Base-by-base conservation (phyloP, 805 yeast species). In the Suhomyces pyralidae region DNA sequence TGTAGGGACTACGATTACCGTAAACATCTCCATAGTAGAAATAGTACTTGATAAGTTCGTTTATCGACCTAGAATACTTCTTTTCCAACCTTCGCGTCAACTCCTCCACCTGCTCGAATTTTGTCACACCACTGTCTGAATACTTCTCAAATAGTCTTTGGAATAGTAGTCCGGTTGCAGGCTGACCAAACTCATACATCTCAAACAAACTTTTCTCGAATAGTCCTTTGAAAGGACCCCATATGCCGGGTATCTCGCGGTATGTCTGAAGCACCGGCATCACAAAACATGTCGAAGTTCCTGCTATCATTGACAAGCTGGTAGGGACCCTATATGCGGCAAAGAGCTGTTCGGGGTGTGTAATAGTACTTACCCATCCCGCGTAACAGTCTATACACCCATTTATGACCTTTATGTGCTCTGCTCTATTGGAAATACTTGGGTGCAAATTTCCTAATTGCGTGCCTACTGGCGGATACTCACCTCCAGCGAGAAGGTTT, bases 311-410 rank as follows among this genome's bases (percentile, higher is more conserved):
- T 1, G 80, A 69, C 22, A 82, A 56, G 12, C 38, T 38, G 6
- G 25, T 15, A 1, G 46, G 19, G 5, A 24, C 6, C 7, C n/a
- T 14, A 8, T 36, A n/a, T 6, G 30, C 9, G 9, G 28, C 17
- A 15, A 46, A 30, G n/a, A 44, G 45, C 9, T 43, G 34, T 2
- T 70, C 66, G 32, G 70, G 64, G 42, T 57, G 58, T 7, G 45
- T 45, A 2, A 57, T 45, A 1, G 76, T 66, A 0, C 80, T 68
- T 12, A 81, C 60, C 80, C 82, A 81, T 2, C 84, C 80, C 1
- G 82, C 79, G 59, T 83, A 83, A 51, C 86, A 80, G 59, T 83
- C 87, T 36, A 82, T 82, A 36, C 83, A 79, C 15, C 86, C 85
- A 49, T 77, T 76, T 7, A 70, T 67, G 3, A 73, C 64, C 1